Base-by-base conservation (phyloP, 768 basidiomycete genomes). In the Trametes sanguinea region DNA sequence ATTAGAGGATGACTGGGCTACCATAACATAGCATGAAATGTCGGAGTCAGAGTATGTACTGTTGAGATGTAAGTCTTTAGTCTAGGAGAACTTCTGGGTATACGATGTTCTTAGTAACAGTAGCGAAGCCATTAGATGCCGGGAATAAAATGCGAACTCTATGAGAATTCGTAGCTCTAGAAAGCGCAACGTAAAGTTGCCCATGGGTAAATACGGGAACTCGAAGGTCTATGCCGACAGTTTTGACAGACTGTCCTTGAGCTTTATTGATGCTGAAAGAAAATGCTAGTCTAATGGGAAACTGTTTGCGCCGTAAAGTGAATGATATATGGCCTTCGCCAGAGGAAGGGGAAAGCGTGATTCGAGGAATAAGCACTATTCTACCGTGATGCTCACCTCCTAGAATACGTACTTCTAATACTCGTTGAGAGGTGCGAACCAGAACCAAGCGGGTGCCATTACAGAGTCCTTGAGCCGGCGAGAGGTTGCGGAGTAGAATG, bases 171-270 rank as follows among this genome's bases (percentile, higher is more conserved):
- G 76, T 80, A 10, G 65, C 67, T 10, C 76, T 67, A 33, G 78
- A 80, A 0, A 81, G 64, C 4, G 78, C 78, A 56, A 80, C 77
- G 73, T 82, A 78, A 1, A 80, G 72, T 65, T 79, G 79, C 2
- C 79, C 77, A 76, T 80, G 79, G 4, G 72, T 50, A 60, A 81
- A 81, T 2, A 78, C 76, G 1, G 74, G 61, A 16, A 55, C 60
- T 22, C 70, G 65, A 0, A 81, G 64, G 64, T 81, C 76, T 14
- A 82, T 35, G 1, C 79, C 81, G 52, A 81, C 77, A 68, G 70
- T 43, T 48, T 73, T 64, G 4, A 81, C 72, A 16, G 77, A 81
- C 68, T 82, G 81, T 4, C 81, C 80, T 70, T 82, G 80, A 1
- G 79, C 61, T 65, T 81, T 83, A 39, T 64, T 64, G 22, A 64